Percentiles rank a stretch among this genome's conserved stretches.
Conservation (phyloP, 2,329 filamentous ascomycete species). For the Epichloe glyceriae region DNA sequence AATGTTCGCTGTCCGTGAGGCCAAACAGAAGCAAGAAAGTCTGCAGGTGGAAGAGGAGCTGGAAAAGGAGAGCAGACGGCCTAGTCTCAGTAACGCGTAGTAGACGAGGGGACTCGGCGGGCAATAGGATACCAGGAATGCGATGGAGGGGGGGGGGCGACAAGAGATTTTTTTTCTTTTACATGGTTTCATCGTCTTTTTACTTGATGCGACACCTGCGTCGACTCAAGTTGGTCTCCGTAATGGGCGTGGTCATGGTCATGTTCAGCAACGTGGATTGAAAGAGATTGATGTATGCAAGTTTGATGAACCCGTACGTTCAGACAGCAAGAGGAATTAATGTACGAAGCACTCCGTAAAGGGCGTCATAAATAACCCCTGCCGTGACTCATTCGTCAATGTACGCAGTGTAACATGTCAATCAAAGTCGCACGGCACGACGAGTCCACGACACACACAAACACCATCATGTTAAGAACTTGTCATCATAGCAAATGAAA, state of each 20-base stretch:
- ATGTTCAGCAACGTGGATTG: too few species aligned
- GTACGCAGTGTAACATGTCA: too few species aligned
- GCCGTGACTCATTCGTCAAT: too few species aligned
- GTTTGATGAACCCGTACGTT: background rate
- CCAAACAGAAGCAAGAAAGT: conserved; percentile 63
- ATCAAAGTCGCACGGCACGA: too few species aligned
- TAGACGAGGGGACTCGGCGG: background rate
- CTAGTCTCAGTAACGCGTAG: conserved; percentile 14
- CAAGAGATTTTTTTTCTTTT: background rate
- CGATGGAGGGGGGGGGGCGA: background rate
- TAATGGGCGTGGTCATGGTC: background rate
- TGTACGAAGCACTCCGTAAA: too few species aligned
- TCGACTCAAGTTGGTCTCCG: background rate
- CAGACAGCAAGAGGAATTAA: background rate
- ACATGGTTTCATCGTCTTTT: background rate
- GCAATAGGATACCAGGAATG: background rate
- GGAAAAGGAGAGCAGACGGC: conserved; percentile 33
- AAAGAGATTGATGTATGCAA: background rate
- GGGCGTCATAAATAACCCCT: too few species aligned
- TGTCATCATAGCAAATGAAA: background rate
- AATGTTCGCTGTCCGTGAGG: conserved; percentile 11
- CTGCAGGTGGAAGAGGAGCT: conserved; percentile 51
- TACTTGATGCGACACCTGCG: background rate
- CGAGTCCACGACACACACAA: too few species aligned
- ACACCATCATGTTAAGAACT: background rate